Percentiles rank a stretch among this genome's conserved stretches.
Evolutionary conservation across 176 grass and related monocot genomes (phyloP).

Genomic region (Oryza brachyantha): DNA sequence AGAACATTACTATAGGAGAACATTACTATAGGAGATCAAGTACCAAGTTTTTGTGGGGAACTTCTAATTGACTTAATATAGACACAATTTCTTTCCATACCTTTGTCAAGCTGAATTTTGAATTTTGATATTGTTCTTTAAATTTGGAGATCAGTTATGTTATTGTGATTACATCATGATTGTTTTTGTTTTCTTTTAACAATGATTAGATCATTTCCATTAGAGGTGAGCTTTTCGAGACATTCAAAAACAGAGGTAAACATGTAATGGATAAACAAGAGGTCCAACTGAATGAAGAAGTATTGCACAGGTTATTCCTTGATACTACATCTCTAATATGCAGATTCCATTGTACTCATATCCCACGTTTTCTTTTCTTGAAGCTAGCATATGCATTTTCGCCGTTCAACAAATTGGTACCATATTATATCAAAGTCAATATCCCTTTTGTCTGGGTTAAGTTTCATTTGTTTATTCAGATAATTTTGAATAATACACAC

Average conservation of each 20-base stretch:
- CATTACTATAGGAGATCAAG: background rate
- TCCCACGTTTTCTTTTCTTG: background rate
- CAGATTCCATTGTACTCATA: background rate
- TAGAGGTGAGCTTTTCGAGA: constrained; percentile 94
- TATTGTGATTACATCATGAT: background rate
- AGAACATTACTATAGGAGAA: no score
- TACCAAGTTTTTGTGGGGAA: constrained; percentile 1
- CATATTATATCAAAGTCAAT: background rate
- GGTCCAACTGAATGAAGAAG: constrained; percentile 78
- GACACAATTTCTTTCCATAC: background rate
- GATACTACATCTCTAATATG: background rate
- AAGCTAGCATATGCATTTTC: background rate
- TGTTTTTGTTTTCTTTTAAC: constrained; percentile 24
- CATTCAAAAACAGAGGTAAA: constrained; percentile 88
- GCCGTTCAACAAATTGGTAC: background rate
- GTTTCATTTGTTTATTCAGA: constrained; percentile 19
- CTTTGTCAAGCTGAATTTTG: background rate
- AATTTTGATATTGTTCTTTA: background rate
- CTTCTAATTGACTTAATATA: background rate
- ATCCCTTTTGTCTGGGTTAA: constrained; percentile 11
- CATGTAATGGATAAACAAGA: constrained; percentile 82
- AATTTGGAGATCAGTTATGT: constrained; percentile 26
- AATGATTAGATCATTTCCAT: constrained; percentile 79
- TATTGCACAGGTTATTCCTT: constrained; percentile 66
- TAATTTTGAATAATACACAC: constrained; percentile 1